Percentiles rank a stretch among this genome's conserved stretches.
phyloP scores from a whole-genome alignment of 208 protist genomes.

The Histomonas meleagridis region DNA sequence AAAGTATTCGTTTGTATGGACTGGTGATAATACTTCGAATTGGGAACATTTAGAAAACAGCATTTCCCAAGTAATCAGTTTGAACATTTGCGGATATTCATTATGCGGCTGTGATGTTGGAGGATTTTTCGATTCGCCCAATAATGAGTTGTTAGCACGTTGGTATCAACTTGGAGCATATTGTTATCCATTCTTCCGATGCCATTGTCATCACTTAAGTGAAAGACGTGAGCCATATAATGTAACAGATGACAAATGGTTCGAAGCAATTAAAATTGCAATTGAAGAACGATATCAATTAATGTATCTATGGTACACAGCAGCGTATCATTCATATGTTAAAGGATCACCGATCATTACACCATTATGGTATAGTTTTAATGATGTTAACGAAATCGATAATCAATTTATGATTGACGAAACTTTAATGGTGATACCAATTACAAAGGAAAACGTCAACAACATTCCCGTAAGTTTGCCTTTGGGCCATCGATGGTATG shows the following conservation, averaged over 20 bases:
- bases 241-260: constrained; percentile 61
- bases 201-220: constrained; percentile 83
- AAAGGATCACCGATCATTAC: constrained; percentile 70
- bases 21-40: constrained; percentile 83
- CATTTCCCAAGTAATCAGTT: constrained; percentile 76
- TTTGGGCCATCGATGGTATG: constrained; percentile 58
- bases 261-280: constrained; percentile 44
- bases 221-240: constrained; percentile 88
- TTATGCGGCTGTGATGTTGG: constrained; percentile 87
- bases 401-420: constrained; percentile 70
- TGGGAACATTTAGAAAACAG: constrained; percentile 81
- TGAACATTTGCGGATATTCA: constrained; percentile 77
- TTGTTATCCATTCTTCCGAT: constrained; percentile 87
- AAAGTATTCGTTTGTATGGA: constrained; percentile 87
- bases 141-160: constrained; percentile 78
- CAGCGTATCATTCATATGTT: constrained; percentile 67
- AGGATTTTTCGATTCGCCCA: constrained; percentile 85
- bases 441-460: constrained; percentile 56
- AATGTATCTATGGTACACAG: constrained; percentile 85
- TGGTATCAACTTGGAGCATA: constrained; percentile 87
- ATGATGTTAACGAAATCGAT: constrained; percentile 60
- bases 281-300: constrained; percentile 66
- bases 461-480: constrained; percentile 66
- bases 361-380: constrained; percentile 83
- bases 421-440: constrained; percentile 68